Percentiles rank a stretch among this genome's conserved stretches.
These are phyloP conservation scores for Cyberlindnera bimundalis DNA, from an alignment of 805 yeast genomes.

Conservation along the genomic window DNA sequence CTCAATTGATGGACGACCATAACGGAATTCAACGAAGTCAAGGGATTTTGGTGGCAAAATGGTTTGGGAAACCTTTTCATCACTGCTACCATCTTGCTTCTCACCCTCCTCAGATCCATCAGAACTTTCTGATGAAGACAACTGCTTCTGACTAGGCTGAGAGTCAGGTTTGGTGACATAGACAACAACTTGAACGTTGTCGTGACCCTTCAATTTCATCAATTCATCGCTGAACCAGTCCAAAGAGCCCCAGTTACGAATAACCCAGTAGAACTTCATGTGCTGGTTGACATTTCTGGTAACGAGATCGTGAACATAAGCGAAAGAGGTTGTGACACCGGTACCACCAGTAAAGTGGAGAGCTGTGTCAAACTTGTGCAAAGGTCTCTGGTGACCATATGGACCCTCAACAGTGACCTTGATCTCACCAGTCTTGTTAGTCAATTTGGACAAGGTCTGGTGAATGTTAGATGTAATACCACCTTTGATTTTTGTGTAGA, in stretches of 20 bases:
- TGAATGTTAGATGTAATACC: slow-evolving; percentile 41
- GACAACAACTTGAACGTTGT: slow-evolving; percentile 16
- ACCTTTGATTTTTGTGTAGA: slow-evolving; percentile 49
- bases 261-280: slow-evolving; percentile 60
- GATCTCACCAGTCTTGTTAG: slow-evolving; percentile 24
- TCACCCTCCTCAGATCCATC: slow-evolving; percentile 9
- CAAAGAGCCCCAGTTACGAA: slow-evolving; percentile 50
- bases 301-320: slow-evolving; percentile 34
- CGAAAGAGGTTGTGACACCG: slow-evolving; percentile 49
- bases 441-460: slow-evolving; percentile 26
- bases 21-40: slow-evolving; percentile 35
- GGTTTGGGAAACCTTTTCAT: not conserved
- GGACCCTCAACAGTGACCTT: slow-evolving; percentile 60
- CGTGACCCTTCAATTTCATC: slow-evolving; percentile 25
- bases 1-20: slow-evolving; percentile 44
- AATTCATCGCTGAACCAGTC: slow-evolving; percentile 50
- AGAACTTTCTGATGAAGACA: slow-evolving; percentile 7
- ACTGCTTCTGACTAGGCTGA: slow-evolving; percentile 7
- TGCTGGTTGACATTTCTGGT: slow-evolving; percentile 25
- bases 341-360: slow-evolving; percentile 49
- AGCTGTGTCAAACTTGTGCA: slow-evolving; percentile 36
- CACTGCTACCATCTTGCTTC: not conserved
- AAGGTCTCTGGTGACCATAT: slow-evolving; percentile 44
- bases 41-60: slow-evolving; percentile 14
- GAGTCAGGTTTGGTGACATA: slow-evolving; percentile 25